A percentile compares a stretch with the other conserved stretches of the same genome.
Evolutionary conservation across 352 stramenopile genomes (phyloP).

Genomic region (Globisporangium cederbergense): DNA sequence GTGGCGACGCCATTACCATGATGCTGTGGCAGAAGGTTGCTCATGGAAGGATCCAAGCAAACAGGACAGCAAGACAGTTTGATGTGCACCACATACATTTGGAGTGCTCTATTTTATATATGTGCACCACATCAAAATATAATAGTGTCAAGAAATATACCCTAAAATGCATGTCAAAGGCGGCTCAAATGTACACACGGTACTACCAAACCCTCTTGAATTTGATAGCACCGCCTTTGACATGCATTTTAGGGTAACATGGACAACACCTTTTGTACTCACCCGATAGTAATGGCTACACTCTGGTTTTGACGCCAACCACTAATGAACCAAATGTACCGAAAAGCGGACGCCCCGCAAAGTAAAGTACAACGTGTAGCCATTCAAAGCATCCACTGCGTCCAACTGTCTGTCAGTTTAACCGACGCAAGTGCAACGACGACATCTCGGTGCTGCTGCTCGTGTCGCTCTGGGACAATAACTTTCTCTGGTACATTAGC

Average conservation of each 20-base stretch:
- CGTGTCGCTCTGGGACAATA: conserved; percentile 14
- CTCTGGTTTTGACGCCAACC: neutral
- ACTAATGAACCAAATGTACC: neutral
- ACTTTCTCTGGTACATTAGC: neutral
- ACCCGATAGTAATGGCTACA: neutral
- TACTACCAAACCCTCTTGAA: too few relatives aligned
- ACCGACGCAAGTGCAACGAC: neutral
- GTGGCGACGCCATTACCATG: neutral
- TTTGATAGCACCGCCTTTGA: too few relatives aligned
- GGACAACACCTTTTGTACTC: neutral
- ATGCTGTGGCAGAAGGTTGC: neutral
- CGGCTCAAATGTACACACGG: too few relatives aligned
- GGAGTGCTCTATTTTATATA: neutral
- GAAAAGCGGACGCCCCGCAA: too few relatives aligned
- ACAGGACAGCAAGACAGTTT: neutral
- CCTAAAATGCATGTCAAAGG: too few relatives aligned
- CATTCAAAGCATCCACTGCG: too few relatives aligned
- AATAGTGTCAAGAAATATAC: neutral
- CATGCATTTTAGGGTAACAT: too few relatives aligned
- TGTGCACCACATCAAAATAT: neutral
- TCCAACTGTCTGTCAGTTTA: neutral
- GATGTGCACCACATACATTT: neutral
- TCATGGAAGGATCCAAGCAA: neutral
- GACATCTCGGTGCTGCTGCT: conserved; percentile 13
- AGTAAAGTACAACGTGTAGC: too few relatives aligned